These are phyloP conservation scores for Davidsoniella virescens DNA, from an alignment of 2,329 filamentous ascomycete species.

Conservation along the genomic window DNA sequence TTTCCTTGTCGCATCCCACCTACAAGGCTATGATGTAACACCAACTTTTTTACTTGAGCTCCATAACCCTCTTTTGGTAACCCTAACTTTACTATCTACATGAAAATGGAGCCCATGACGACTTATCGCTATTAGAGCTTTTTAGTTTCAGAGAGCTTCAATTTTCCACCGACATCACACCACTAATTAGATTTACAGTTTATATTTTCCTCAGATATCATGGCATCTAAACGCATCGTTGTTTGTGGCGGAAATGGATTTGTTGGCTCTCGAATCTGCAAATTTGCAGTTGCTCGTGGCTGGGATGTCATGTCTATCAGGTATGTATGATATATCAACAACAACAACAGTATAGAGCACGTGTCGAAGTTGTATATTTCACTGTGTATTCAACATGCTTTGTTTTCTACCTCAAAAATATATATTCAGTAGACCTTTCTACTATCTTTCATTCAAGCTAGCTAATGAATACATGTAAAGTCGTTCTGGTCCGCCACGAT, in stretches of 20 bases:
- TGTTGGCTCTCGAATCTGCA: conserved; percentile 76
- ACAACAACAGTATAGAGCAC: too few relatives aligned
- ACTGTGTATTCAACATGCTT: too few relatives aligned
- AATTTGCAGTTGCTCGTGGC: conserved; percentile 65
- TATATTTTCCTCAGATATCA: conserved; percentile 23
- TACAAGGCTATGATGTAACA: not conserved
- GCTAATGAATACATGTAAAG: conserved; percentile 28
- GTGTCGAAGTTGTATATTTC: too few relatives aligned
- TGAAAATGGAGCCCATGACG: too few relatives aligned
- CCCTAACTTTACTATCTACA: too few relatives aligned
- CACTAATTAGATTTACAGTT: too few relatives aligned
- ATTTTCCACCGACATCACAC: not conserved
- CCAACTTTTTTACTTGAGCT: too few relatives aligned
- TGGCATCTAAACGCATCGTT: conserved; percentile 59
- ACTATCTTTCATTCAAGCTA: not conserved
- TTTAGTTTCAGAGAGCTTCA: not conserved
- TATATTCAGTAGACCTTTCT: not conserved
- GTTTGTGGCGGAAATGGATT: conserved; percentile 93
- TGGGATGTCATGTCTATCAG: conserved; percentile 91
- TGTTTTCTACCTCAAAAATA: too few relatives aligned
- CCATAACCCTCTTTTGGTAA: too few relatives aligned
- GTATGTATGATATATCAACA: conserved; percentile 29
- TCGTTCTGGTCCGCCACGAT: conserved; percentile 77
- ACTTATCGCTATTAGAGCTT: too few relatives aligned
- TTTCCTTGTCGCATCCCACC: too few relatives aligned